A percentile compares a stretch with the other conserved stretches of the same genome.
Evolutionary conservation across 352 stramenopile species (phyloP).

Genomic region (Phytophthora pini): DNA sequence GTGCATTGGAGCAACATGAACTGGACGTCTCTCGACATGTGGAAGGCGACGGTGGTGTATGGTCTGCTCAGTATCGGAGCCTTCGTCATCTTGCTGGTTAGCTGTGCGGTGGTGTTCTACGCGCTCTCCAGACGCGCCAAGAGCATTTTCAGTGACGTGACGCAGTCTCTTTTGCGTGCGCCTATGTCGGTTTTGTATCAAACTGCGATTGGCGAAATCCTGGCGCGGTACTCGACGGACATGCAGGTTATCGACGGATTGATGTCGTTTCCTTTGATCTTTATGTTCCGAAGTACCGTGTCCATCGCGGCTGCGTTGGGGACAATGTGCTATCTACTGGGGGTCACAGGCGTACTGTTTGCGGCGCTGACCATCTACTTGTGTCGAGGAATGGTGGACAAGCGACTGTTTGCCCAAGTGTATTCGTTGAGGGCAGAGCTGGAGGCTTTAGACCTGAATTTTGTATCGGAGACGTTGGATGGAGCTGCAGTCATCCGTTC

Average conservation of each 20-base stretch:
- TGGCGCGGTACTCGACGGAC: slow-evolving; percentile 43
- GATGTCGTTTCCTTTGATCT: slow-evolving; percentile 38
- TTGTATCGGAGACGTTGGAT: slow-evolving; percentile 51
- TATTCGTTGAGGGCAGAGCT: slow-evolving; percentile 37
- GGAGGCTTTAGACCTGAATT: slow-evolving; percentile 39
- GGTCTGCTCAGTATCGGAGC: slow-evolving; percentile 33
- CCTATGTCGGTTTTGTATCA: slow-evolving; percentile 47
- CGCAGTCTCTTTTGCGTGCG: slow-evolving; percentile 36
- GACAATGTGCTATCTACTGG: slow-evolving; percentile 46
- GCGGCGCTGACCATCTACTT: slow-evolving; percentile 32
- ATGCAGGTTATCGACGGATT: slow-evolving; percentile 43
- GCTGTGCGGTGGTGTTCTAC: slow-evolving; percentile 39
- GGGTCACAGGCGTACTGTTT: slow-evolving; percentile 29
- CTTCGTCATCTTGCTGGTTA: slow-evolving; percentile 34
- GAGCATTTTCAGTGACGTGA: slow-evolving; percentile 38
- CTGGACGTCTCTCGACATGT: slow-evolving; percentile 33
- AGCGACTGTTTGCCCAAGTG: slow-evolving; percentile 45
- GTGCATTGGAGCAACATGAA: slow-evolving; percentile 46
- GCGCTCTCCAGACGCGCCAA: slow-evolving; percentile 32
- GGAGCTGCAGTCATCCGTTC: slow-evolving; percentile 48
- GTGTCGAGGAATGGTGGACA: slow-evolving; percentile 39
- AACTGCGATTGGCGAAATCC: slow-evolving; percentile 46
- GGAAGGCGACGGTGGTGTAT: slow-evolving; percentile 37
- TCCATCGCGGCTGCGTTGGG: slow-evolving; percentile 36
- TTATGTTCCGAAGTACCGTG: slow-evolving; percentile 39